A percentile compares a stretch with the other conserved stretches of the same genome.
These are phyloP conservation scores for Fusarium drepaniforme DNA, from an alignment of 2,329 filamentous ascomycete species.

Conservation along the genomic window DNA sequence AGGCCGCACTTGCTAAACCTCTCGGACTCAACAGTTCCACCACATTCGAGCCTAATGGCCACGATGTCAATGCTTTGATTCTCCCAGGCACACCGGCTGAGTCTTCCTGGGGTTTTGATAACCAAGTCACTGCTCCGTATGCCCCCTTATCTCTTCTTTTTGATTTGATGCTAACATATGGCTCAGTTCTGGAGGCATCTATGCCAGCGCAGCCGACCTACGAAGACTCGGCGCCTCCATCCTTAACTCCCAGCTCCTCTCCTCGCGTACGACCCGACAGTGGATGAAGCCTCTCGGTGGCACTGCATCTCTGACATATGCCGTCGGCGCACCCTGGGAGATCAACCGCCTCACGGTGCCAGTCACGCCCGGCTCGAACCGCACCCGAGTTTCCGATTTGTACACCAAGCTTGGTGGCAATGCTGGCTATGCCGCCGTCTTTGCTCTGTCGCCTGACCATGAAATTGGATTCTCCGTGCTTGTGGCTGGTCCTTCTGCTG, in stretches of 20 bases:
- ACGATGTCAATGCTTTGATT: not conserved
- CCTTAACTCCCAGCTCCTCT: slow-evolving; percentile 29
- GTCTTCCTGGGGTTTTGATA: slow-evolving; percentile 2
- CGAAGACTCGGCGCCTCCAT: slow-evolving; percentile 32
- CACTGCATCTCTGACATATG: slow-evolving; percentile 18
- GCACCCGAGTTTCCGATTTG: slow-evolving; percentile 45
- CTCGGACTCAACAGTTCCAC: not conserved
- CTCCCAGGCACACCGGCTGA: not conserved
- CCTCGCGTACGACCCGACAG: slow-evolving; percentile 6
- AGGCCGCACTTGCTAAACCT: not conserved
- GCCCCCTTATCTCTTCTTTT: not conserved
- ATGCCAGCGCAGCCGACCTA: not conserved
- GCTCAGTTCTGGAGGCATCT: slow-evolving; percentile 1
- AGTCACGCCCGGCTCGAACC: slow-evolving; percentile 19
- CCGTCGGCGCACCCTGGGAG: slow-evolving; percentile 38
- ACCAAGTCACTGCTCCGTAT: slow-evolving; percentile 3
- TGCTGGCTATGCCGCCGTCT: slow-evolving; percentile 41
- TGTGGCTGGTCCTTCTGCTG: not conserved
- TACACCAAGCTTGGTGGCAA: slow-evolving; percentile 45
- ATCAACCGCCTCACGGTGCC: slow-evolving; percentile 30
- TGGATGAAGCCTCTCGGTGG: slow-evolving; percentile 36
- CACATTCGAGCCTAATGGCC: not conserved
- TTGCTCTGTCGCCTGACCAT: slow-evolving; percentile 48
- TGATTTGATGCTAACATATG: not conserved
- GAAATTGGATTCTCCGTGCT: slow-evolving; percentile 34